Base-by-base conservation (phyloP, 2,329 filamentous ascomycete species). In the Venturia carpophila region DNA sequence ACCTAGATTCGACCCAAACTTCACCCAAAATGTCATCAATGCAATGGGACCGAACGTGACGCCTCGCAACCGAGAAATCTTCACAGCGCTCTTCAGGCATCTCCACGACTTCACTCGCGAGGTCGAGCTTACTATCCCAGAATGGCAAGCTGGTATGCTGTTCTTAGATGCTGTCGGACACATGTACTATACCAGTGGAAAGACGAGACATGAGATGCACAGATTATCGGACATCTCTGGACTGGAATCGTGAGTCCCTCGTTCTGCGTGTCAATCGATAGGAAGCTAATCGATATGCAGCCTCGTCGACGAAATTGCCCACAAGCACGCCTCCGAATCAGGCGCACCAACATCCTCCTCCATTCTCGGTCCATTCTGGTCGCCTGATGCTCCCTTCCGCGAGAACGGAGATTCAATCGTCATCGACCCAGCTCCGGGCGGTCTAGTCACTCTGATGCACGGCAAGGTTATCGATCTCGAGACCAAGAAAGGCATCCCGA, bases 311-410 rank as follows among this genome's bases (percentile, higher is more conserved):
- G 86, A 89, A 71, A 87, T 87, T 69, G 83, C 84, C 68, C 83
- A 87, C 79, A 84, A 82, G 73, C 79, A 85, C 73, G 78, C 86
- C 72, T 84, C 84, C 68, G 84, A 88, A 66, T 81, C 82, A 65
- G 80, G 81, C 72, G 77, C 84, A 67, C 87, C 88, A 60, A 91
- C 88, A n/a, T 89, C 87, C 3, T 88, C 87, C 67, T 83, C 87
- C 66, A 91, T 91, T 71, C 85, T 91, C 67, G 88, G 88, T 1
- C 88, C 88, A 68, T 91, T 91, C 82, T 91, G 88, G 87, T 87
- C 85, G 13, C 87, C 88, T 70, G 82, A 90, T 70, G 86, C 88
- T 1, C 88, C 88, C 41, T 90, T 89, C 83, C 84, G 87, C 58
- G 80, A 85, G 45, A 81, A 85, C 69, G 88, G 88, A 69, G 82